Evolutionary conservation across 176 grass and related monocot genomes (phyloP).

Genomic region (Cenchrus americanus): DNA sequence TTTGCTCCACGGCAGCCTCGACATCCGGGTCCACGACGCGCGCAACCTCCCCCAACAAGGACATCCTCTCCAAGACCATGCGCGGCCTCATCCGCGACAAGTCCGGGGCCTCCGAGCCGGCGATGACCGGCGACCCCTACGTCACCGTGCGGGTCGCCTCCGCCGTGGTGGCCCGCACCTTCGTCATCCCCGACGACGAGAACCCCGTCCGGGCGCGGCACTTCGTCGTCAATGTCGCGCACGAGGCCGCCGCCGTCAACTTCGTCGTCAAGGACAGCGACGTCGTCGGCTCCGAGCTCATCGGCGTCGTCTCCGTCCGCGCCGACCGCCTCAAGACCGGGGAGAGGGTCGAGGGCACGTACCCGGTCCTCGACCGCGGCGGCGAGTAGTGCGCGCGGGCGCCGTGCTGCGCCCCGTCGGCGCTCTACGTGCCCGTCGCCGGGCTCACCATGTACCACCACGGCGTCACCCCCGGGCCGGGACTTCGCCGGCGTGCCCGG

Average conservation of each 20-base stretch:
- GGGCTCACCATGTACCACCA: constrained; percentile 78
- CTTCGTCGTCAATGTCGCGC: constrained; percentile 80
- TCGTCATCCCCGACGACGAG: constrained; percentile 77
- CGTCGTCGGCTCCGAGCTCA: constrained; percentile 76
- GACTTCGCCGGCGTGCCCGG: constrained; percentile 72
- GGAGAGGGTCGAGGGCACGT: constrained; percentile 57
- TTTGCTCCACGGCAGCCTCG: too few relatives aligned
- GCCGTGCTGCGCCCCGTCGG: constrained; percentile 57
- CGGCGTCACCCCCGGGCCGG: constrained; percentile 60
- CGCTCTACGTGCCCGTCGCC: constrained; percentile 73
- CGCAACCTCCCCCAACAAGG: too few relatives aligned
- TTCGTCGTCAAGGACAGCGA: constrained; percentile 94
- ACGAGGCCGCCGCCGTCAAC: constrained; percentile 56
- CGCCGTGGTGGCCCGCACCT: constrained; percentile 65
- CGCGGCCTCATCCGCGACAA: too few relatives aligned
- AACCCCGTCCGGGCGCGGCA: constrained; percentile 85
- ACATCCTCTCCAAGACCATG: too few relatives aligned
- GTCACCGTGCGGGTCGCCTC: constrained; percentile 62
- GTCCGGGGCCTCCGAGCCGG: too few relatives aligned
- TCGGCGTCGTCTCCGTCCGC: constrained; percentile 66
- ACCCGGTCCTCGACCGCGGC: constrained; percentile 48
- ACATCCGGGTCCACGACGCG: too few relatives aligned
- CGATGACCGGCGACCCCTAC: constrained; percentile 93
- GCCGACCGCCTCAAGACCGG: constrained; percentile 52
- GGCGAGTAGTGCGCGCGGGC: constrained; percentile 68